These are phyloP conservation scores for Mrakia gelida DNA, from an alignment of 768 basidiomycete genomes.

Conservation along the genomic window DNA sequence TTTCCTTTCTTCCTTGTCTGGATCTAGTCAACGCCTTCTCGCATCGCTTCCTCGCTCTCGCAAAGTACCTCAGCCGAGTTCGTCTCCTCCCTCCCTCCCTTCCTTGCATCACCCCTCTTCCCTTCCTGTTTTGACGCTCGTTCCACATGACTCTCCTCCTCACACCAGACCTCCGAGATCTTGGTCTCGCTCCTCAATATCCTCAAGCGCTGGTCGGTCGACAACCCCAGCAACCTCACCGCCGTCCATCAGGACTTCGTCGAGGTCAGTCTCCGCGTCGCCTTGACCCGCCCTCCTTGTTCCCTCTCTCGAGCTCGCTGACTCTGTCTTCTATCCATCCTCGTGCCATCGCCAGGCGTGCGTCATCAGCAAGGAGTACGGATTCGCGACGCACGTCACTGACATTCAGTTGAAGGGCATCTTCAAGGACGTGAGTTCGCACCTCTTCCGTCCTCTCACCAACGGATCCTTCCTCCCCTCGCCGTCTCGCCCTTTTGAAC, in stretches of 20 bases:
- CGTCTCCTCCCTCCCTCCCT: neutral
- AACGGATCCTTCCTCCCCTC: no score
- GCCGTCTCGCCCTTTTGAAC: no score
- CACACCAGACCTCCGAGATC: neutral
- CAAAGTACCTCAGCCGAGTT: conserved; percentile 6
- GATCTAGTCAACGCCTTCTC: conserved; percentile 6
- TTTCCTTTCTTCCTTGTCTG: neutral
- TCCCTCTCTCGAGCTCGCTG: no score
- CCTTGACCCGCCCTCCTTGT: neutral
- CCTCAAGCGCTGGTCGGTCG: neutral
- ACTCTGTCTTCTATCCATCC: neutral
- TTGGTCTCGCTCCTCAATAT: neutral
- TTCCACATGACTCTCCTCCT: neutral
- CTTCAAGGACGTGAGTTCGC: neutral
- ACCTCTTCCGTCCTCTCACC: no score
- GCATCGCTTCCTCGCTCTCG: neutral
- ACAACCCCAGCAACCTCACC: neutral
- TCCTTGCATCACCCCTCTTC: neutral
- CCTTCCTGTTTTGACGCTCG: neutral
- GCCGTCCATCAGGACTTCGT: conserved; percentile 20
- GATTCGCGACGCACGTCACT: neutral
- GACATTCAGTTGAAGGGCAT: neutral
- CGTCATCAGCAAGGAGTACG: neutral
- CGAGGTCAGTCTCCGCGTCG: conserved; percentile 7
- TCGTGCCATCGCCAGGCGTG: neutral